Evolutionary conservation across 2,329 filamentous ascomycete species (phyloP).

Genomic region (Aspergillus sergii): DNA sequence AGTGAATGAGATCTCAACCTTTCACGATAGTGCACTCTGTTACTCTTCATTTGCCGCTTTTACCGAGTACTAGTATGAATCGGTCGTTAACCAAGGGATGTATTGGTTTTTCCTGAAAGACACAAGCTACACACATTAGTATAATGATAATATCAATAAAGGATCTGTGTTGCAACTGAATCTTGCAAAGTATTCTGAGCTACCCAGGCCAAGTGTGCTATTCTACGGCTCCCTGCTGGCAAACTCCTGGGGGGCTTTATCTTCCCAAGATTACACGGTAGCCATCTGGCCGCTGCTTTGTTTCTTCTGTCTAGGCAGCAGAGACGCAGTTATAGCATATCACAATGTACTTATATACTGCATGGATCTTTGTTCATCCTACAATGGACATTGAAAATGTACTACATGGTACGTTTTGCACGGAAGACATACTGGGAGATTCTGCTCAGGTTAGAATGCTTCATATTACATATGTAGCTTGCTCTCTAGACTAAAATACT

Average conservation of each 20-base stretch:
- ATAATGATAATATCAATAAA: neutral
- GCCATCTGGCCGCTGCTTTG: neutral
- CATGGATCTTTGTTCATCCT: neutral
- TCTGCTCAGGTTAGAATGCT: neutral
- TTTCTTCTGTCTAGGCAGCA: neutral
- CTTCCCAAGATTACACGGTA: slow-evolving; percentile 11
- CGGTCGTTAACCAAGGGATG: too few species aligned
- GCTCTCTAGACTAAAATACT: neutral
- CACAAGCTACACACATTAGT: neutral
- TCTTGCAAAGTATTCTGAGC: neutral
- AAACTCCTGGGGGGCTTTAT: neutral
- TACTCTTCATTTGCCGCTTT: neutral
- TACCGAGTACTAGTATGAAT: neutral
- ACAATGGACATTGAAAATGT: neutral
- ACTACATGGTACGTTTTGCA: neutral
- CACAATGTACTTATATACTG: neutral
- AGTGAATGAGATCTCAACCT: neutral
- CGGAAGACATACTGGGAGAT: neutral
- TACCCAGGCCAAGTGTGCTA: neutral
- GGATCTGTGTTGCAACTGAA: neutral
- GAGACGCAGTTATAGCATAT: neutral
- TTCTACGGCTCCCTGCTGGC: neutral
- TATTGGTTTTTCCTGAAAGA: neutral
- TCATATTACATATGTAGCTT: neutral
- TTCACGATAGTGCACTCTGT: neutral